These are phyloP conservation scores for Metschnikowia sp. DNA, from an alignment of 805 yeast genomes.

Conservation along the genomic window DNA sequence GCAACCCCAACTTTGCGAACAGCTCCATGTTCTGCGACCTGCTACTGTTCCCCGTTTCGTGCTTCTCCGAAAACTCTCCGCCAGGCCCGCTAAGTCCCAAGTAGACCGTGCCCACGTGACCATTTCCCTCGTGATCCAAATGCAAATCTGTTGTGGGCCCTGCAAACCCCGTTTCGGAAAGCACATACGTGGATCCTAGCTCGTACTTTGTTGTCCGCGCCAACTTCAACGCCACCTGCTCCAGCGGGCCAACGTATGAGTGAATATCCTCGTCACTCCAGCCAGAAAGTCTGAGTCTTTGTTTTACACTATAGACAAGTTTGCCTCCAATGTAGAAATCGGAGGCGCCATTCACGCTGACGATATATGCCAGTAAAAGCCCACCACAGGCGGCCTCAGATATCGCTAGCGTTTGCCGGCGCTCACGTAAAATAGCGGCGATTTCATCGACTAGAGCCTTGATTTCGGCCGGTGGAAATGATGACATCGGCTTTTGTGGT, in stretches of 20 bases:
- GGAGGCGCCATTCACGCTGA: slow-evolving; percentile 84
- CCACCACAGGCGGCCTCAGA: slow-evolving; percentile 94
- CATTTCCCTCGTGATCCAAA: slow-evolving; percentile 24
- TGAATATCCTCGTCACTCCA: slow-evolving; percentile 72
- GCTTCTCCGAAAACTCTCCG: slow-evolving; percentile 47
- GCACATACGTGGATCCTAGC: slow-evolving; percentile 75
- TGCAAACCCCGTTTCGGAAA: slow-evolving; percentile 86
- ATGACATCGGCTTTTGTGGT: slow-evolving; percentile 8
- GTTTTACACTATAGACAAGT: slow-evolving; percentile 70
- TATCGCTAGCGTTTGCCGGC: slow-evolving; percentile 67
- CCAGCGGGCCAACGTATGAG: slow-evolving; percentile 78
- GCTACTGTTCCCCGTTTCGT: slow-evolving; percentile 45
- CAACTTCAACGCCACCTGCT: slow-evolving; percentile 65
- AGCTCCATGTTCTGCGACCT: slow-evolving; percentile 70
- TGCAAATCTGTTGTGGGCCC: slow-evolving; percentile 59
- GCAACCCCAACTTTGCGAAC: slow-evolving; percentile 67
- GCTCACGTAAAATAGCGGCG: slow-evolving; percentile 49
- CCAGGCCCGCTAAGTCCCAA: slow-evolving; percentile 68
- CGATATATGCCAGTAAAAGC: slow-evolving; percentile 71
- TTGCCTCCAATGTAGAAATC: slow-evolving; percentile 82
- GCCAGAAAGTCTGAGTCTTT: slow-evolving; percentile 71
- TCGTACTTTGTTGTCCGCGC: slow-evolving; percentile 80
- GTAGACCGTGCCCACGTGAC: slow-evolving; percentile 62
- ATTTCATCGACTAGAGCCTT: slow-evolving; percentile 51
- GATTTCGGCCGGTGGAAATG: slow-evolving; percentile 62